Base-by-base conservation (phyloP, 2,329 filamentous ascomycete species). In the Aspergillus sp. region DNA sequence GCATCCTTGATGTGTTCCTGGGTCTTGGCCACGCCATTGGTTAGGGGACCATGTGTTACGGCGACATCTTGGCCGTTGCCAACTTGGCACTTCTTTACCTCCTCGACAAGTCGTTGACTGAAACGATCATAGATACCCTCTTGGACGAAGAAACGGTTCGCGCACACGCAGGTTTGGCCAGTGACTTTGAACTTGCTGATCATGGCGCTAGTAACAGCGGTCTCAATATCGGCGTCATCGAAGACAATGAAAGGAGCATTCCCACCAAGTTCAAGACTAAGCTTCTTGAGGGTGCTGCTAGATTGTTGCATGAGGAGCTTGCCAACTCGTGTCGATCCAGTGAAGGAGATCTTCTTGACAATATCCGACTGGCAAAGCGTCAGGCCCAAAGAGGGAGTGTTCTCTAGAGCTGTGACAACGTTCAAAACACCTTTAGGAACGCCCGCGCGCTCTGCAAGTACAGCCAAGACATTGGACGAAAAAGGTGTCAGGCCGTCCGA, bases 191-290 rank as follows among this genome's bases (percentile, higher is more conserved):
- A 97, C 76, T 97, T 98, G 71, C 86, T 91, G 8, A 87, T 81
- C 57, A 97, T 84, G 44, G 91, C 91, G 23, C 91, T 92, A 0
- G 86, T 80, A 1, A 97, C 91, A 1, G 94, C 94, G 1, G 80
- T 78, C 60, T 96, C 92, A 11, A 97, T 77, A 72, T 93, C 90
- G 3, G 68, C 71, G 71, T 97, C 93, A 70, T 96, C 91, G 71
- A 97, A 97, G 32, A 97, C 91, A 67, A 97, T 96, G 71, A 96
- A 96, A 1, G 93, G 92, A 0, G 92, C 90, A 74, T 97, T 97
- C 41, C 94, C 94, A 56, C 94, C 93, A 1, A 97, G 88, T 75
- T 97, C 93, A 71, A 96, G 88, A 1, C 90, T 93, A 1, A 89
- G 78, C 71, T 90, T 90, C 83, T 97, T 97, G 19, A 91, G 79